A percentile compares a stretch with the other conserved stretches of the same genome.
Conservation (phyloP, 129 eudicot species). For the Arctium lappa region DNA sequence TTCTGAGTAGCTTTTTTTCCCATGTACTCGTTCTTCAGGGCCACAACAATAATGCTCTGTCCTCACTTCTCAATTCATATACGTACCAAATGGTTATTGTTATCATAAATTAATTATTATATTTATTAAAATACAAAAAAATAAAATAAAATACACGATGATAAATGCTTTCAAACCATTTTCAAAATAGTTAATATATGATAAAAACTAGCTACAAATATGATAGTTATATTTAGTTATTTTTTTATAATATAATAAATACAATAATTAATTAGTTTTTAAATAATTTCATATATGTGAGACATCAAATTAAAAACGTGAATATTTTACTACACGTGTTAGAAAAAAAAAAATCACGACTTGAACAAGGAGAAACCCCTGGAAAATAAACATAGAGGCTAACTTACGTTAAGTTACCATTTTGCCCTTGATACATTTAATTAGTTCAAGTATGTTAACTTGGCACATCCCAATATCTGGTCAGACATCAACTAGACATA, state of each 20-base stretch:
- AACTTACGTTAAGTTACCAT: neutral
- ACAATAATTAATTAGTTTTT: no score
- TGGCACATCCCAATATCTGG: no score
- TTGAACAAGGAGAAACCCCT: neutral
- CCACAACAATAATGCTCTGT: conserved; percentile 39
- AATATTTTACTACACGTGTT: no score
- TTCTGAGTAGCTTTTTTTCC: conserved; percentile 21
- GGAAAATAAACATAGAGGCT: neutral
- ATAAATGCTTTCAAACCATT: neutral
- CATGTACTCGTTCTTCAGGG: conserved; percentile 32
- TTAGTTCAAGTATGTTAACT: no score
- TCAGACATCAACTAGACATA: no score
- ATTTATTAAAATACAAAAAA: neutral
- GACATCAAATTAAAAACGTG: no score
- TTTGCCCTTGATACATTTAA: neutral
- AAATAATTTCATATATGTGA: no score
- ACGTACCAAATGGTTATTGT: neutral
- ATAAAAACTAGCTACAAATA: no score
- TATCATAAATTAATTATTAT: neutral
- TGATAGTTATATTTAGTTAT: neutral
- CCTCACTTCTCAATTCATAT: conserved; percentile 15
- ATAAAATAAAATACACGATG: neutral
- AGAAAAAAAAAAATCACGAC: no score
- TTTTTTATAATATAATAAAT: no score
- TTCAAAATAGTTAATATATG: no score